phyloP scores from a whole-genome alignment of 805 yeast species.

The Clavispora vitiphila region DNA sequence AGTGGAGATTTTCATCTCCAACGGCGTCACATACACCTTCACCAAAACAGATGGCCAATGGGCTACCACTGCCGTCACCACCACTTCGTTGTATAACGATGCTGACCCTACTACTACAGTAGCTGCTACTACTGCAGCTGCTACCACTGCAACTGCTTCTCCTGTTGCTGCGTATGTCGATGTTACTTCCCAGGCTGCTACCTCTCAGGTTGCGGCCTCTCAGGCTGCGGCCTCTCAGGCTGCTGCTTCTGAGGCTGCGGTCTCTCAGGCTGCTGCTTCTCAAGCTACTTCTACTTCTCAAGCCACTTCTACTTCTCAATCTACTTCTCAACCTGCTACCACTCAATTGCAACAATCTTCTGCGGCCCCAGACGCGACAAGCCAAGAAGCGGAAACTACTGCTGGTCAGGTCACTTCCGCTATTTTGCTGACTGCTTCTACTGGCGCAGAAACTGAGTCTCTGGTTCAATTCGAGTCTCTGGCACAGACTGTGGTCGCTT shows the following conservation, averaged over 20 bases:
- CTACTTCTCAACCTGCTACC: no score
- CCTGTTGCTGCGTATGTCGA: constrained; percentile 8
- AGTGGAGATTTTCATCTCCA: constrained; percentile 47
- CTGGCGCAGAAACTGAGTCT: constrained; percentile 14
- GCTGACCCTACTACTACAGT: constrained; percentile 3
- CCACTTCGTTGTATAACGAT: constrained; percentile 22
- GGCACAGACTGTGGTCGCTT: constrained; percentile 9
- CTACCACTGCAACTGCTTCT: constrained; percentile 8
- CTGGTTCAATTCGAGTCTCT: constrained; percentile 6
- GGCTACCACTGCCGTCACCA: constrained; percentile 31
- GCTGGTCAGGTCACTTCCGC: constrained; percentile 1
- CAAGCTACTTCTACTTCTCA: constrained; percentile 7
- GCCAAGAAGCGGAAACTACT: constrained; percentile 8
- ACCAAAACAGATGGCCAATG: constrained; percentile 34
- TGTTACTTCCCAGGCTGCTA: constrained; percentile 10
- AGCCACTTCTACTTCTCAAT: no score
- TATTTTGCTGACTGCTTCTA: constrained; percentile 8
- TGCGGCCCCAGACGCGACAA: no score
- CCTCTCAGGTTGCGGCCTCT: constrained; percentile 21
- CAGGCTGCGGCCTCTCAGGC: neutral
- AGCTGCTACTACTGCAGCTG: constrained; percentile 13
- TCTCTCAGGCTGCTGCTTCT: constrained; percentile 4
- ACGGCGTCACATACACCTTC: constrained; percentile 47
- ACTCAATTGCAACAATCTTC: no score
- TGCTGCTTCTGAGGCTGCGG: constrained; percentile 19